These are phyloP conservation scores for Boletus speciosus DNA, from an alignment of 768 basidiomycete species.

Conservation along the genomic window DNA sequence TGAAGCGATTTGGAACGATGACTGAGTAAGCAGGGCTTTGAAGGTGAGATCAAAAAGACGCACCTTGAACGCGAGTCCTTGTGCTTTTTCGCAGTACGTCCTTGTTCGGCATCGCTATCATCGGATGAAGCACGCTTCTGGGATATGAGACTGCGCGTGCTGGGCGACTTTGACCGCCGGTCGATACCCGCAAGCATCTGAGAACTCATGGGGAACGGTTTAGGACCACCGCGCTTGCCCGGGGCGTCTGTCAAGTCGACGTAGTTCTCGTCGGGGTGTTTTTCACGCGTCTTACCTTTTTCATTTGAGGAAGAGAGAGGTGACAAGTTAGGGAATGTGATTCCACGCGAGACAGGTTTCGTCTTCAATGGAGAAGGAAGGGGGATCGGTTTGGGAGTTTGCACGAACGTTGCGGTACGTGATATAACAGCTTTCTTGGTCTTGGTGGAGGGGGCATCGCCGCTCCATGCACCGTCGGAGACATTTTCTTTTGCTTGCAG, in stretches of 20 bases:
- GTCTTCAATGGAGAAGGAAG: constrained; percentile 22
- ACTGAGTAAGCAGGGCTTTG: constrained; percentile 11
- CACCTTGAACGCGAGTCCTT: constrained; percentile 27
- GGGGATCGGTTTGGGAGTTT: constrained; percentile 6
- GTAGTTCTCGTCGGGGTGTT: constrained; percentile 1
- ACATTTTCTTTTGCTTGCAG: constrained; percentile 22
- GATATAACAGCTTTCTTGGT: constrained; percentile 11
- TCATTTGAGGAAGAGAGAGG: constrained; percentile 17
- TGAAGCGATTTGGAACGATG: constrained; percentile 4
- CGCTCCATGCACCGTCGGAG: constrained; percentile 8
- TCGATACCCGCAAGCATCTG: constrained; percentile 40
- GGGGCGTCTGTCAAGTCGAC: not conserved
- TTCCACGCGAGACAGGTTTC: constrained; percentile 6
- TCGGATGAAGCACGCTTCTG: constrained; percentile 34
- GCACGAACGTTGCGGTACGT: not conserved
- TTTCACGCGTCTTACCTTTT: constrained; percentile 19
- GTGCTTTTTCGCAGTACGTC: constrained; percentile 30
- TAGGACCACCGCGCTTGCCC: constrained; percentile 2
- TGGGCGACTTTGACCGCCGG: constrained; percentile 24
- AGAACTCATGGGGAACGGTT: constrained; percentile 50
- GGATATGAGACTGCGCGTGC: constrained; percentile 4
- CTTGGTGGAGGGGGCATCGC: constrained; percentile 10
- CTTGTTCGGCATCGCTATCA: constrained; percentile 28
- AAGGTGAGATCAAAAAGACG: not conserved
- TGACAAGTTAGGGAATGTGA: constrained; percentile 23